phyloP scores from a whole-genome alignment of 352 stramenopile species.

The Lagenidium giganteum region DNA sequence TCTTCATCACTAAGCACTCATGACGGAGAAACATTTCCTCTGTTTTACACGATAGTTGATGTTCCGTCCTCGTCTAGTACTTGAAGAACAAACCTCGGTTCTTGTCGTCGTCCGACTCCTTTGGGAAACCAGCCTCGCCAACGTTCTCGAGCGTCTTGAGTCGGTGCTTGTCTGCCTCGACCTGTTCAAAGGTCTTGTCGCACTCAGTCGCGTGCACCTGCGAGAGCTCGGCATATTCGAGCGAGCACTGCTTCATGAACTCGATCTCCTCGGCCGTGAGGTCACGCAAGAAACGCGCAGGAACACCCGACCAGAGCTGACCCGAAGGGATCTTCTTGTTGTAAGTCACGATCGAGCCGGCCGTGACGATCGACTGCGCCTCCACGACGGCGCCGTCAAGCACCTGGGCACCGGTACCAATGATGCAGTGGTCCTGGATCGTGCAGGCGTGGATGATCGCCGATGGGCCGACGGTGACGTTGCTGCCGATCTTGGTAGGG shows the following conservation, averaged over 20 bases:
- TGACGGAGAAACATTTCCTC: too few species aligned
- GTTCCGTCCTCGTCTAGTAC: conserved; percentile 56
- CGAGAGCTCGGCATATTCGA: conserved; percentile 81
- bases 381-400: conserved; percentile 87
- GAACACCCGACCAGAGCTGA: conserved; percentile 86
- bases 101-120: conserved; percentile 63
- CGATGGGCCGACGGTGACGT: conserved; percentile 85
- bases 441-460: conserved; percentile 90
- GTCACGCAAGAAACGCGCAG: conserved; percentile 79
- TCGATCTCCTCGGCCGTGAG: conserved; percentile 81
- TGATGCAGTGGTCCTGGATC: conserved; percentile 90
- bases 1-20: too few species aligned
- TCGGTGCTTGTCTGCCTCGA: conserved; percentile 70
- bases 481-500: conserved; percentile 87
- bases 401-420: conserved; percentile 89
- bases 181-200: conserved; percentile 81
- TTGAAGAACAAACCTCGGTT: conserved; percentile 85
- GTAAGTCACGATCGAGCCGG: conserved; percentile 85
- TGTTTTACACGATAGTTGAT: too few species aligned
- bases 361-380: conserved; percentile 86
- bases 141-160: conserved; percentile 78
- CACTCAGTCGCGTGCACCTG: conserved; percentile 66
- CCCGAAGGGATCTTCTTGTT: conserved; percentile 85
- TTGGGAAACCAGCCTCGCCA: conserved; percentile 70
- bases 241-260: conserved; percentile 87